Conservation (phyloP, 2,329 filamentous ascomycete species). For the Aspergillus viridinutans region DNA sequence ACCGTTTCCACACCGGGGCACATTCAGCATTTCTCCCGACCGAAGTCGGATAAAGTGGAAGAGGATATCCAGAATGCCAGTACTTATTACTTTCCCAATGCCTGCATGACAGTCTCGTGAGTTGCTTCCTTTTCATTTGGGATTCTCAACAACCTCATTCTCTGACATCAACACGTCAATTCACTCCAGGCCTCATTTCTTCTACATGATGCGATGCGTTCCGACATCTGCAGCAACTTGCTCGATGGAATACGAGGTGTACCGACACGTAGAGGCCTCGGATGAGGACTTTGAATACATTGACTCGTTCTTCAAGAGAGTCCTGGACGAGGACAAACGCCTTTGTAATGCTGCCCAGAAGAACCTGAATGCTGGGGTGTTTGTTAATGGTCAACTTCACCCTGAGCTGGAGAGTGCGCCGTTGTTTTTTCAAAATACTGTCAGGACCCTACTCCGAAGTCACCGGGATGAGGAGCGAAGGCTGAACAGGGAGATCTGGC, state of each 20-base stretch:
- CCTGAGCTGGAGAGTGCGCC: slow-evolving; percentile 49
- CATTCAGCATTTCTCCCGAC: slow-evolving; percentile 43
- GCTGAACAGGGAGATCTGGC: neutral
- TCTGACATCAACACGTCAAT: neutral
- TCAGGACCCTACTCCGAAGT: neutral
- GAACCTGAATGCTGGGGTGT: slow-evolving; percentile 58
- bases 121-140: slow-evolving; percentile 4
- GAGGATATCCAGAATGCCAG: slow-evolving; percentile 10
- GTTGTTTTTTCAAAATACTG: neutral
- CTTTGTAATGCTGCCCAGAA: slow-evolving; percentile 56
- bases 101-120: slow-evolving; percentile 30
- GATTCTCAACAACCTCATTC: neutral
- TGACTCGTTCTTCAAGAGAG: slow-evolving; percentile 57
- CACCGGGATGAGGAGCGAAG: neutral
- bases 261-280: slow-evolving; percentile 54
- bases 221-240: slow-evolving; percentile 50
- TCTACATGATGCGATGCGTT: slow-evolving; percentile 61
- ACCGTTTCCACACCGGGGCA: slow-evolving; percentile 48
- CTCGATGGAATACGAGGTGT: slow-evolving; percentile 60
- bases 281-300: slow-evolving; percentile 56
- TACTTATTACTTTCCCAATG: slow-evolving; percentile 28
- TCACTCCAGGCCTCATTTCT: slow-evolving; percentile 46
- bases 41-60: neutral
- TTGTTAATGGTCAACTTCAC: slow-evolving; percentile 60
- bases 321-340: slow-evolving; percentile 61